These are phyloP conservation scores for Dothidotthia symphoricarpi DNA, from an alignment of 2,329 filamentous ascomycete genomes.

Conservation along the genomic window DNA sequence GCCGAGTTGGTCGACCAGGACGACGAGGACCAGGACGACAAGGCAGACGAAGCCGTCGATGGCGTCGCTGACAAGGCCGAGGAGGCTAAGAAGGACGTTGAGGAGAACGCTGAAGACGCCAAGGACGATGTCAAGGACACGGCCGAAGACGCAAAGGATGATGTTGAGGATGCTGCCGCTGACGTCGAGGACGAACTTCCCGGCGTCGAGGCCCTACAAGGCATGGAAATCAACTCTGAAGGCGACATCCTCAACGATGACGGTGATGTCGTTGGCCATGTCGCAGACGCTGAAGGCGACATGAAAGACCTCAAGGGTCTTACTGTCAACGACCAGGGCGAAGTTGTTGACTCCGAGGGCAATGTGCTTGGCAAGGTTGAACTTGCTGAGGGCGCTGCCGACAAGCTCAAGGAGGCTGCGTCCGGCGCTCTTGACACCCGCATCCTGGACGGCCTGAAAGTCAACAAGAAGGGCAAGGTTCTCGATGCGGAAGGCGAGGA, in stretches of 20 bases:
- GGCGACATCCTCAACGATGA: constrained; percentile 52
- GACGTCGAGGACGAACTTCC: constrained; percentile 51
- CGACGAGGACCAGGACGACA: constrained; percentile 29
- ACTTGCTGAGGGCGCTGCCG: constrained; percentile 50
- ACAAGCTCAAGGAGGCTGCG: constrained; percentile 47
- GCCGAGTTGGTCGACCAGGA: constrained; percentile 40
- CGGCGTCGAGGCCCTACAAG: constrained; percentile 53
- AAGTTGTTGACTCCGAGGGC: constrained; percentile 52
- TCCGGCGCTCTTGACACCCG: constrained; percentile 44
- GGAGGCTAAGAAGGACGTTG: constrained; percentile 9
- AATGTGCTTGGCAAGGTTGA: constrained; percentile 53
- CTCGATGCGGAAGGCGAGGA: constrained; percentile 53
- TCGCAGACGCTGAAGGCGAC: constrained; percentile 45
- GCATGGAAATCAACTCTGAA: constrained; percentile 51
- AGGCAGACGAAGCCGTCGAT: constrained; percentile 21
- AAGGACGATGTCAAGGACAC: constrained; percentile 35
- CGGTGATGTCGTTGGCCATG: constrained; percentile 51
- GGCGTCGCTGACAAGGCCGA: constrained; percentile 22
- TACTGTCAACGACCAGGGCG: constrained; percentile 52
- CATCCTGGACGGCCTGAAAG: constrained; percentile 54
- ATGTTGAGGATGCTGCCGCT: constrained; percentile 32
- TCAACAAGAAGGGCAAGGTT: constrained; percentile 59
- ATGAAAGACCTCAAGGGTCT: constrained; percentile 50
- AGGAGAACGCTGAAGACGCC: constrained; percentile 26
- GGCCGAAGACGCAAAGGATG: constrained; percentile 29